Base-by-base conservation (phyloP, 352 stramenopile species). In the Globisporangium emineosum region DNA sequence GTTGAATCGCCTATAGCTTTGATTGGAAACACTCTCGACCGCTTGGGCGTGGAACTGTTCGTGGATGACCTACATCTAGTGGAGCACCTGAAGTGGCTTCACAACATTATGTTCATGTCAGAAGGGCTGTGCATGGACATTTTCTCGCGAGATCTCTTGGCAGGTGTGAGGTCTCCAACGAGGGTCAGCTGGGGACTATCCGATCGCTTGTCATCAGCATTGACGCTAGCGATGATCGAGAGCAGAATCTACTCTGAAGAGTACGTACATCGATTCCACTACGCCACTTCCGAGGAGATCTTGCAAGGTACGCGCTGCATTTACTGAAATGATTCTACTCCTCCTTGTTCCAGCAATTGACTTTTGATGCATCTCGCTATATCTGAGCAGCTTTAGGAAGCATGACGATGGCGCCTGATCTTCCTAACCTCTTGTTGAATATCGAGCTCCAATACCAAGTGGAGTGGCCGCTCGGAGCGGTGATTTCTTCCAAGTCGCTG, bases 111-210 rank as follows among this genome's bases (percentile, higher is more conserved):
- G 75, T 71, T 91, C 19, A 91, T 91, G 82, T 78, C 74, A 21
- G 82, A 90, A 70, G 82, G 82, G 2, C 66, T 91, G 8, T 90
- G 80, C 42, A 88, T 90, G 71, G 72, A 85, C 51, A 88, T 90
- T 29, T 89, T 93, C 29, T 71, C 73, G 23, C 81, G 78, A 1
- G 82, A 93, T 57, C 69, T 93, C 0, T 64, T 87, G 30, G 49
- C 47, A 13, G 71, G 76, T 30, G 60, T 90, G 30, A 66, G 65
- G n/a, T 83, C 78, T 3, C n/a, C 66, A 25, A 71, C 68, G 58
- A 78, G 81, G 9, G 66, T 79, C 3, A 74, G 79, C 27, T 84
- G 79, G 70, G 79, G 72, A 17, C 19, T 84, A 13, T 71, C 74
- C 37, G 79, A 68, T 12, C 77, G 72, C 0, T 64, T 91, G 35